Evolutionary conservation across 2,329 filamentous ascomycete species (phyloP).

Genomic region (Neonectria sp.): DNA sequence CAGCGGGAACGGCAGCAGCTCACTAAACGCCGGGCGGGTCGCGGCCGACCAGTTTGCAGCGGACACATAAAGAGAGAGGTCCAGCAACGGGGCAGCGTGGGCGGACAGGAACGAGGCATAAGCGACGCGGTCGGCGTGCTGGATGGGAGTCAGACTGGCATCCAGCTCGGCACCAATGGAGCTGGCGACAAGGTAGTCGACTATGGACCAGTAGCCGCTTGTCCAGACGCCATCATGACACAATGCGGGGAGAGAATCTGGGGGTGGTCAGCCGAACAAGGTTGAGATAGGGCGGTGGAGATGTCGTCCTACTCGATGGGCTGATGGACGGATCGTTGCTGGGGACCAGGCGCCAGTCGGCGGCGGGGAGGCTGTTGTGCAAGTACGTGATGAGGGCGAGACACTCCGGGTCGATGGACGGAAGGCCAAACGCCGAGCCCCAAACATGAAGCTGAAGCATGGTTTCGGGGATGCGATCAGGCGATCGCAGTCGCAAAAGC

Average conservation of each 20-base stretch:
- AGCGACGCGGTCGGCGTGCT: conserved; percentile 65
- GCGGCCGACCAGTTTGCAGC: conserved; percentile 86
- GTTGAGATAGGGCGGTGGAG: conserved; percentile 33
- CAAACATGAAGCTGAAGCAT: conserved; percentile 84
- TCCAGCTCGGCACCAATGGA: conserved; percentile 57
- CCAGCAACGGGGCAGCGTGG: conserved; percentile 83
- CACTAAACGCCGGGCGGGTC: conserved; percentile 86
- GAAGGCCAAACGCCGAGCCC: conserved; percentile 89
- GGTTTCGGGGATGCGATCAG: conserved; percentile 27
- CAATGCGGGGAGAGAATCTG: conserved; percentile 71
- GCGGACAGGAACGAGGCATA: conserved; percentile 80
- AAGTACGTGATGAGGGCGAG: conserved; percentile 87
- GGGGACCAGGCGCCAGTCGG: conserved; percentile 78
- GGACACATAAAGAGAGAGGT: conserved; percentile 91
- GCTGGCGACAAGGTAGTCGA: conserved; percentile 66
- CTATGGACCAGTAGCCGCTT: conserved; percentile 74
- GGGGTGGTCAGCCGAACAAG: conserved; percentile 42
- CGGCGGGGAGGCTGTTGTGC: conserved; percentile 70
- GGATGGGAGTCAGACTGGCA: conserved; percentile 54
- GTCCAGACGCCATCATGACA: conserved; percentile 67
- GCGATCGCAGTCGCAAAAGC: conserved; percentile 16
- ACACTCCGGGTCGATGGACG: conserved; percentile 93
- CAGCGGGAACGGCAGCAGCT: conserved; percentile 86
- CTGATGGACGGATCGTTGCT: conserved; percentile 81
- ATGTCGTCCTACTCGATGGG: conserved; percentile 73